Percentiles rank a stretch among this genome's conserved stretches.
Evolutionary conservation across 768 basidiomycete species (phyloP).

Genomic region (Cubamyces sp.): DNA sequence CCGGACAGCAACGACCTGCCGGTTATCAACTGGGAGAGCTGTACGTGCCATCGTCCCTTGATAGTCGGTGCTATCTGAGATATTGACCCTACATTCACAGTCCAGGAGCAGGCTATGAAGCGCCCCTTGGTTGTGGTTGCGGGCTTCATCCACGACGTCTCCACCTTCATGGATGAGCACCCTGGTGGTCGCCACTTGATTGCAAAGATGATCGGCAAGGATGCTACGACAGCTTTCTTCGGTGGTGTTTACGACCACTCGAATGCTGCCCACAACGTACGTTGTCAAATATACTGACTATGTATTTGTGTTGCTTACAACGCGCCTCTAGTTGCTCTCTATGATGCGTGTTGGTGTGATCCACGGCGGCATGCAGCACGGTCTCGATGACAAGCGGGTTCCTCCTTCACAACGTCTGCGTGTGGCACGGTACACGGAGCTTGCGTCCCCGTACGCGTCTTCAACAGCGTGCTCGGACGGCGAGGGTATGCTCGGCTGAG

Average conservation of each 20-base stretch:
- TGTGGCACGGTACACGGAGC: slow-evolving; percentile 44
- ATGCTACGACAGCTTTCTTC: slow-evolving; percentile 93
- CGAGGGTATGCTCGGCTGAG: slow-evolving; percentile 39
- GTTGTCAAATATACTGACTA: slow-evolving; percentile 30
- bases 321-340: slow-evolving; percentile 45
- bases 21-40: slow-evolving; percentile 86
- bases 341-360: slow-evolving; percentile 66
- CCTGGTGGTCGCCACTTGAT: slow-evolving; percentile 89
- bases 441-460: slow-evolving; percentile 39
- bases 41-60: slow-evolving; percentile 44
- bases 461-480: slow-evolving; percentile 40
- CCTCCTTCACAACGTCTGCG: slow-evolving; percentile 54
- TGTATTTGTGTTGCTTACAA: not conserved
- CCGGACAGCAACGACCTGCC: slow-evolving; percentile 74
- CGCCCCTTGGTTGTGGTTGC: slow-evolving; percentile 86
- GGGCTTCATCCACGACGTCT: slow-evolving; percentile 92
- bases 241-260: slow-evolving; percentile 91
- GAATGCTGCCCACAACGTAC: slow-evolving; percentile 83
- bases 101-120: slow-evolving; percentile 77
- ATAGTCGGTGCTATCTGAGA: not conserved
- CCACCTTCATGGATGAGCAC: slow-evolving; percentile 85
- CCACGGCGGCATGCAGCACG: slow-evolving; percentile 56
- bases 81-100: slow-evolving; percentile 40
- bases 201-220: slow-evolving; percentile 84
- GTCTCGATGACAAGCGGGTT: slow-evolving; percentile 49